Evolutionary conservation across 345 rosid species (phyloP), one percentile per base, ranked within the genome.

Genomic region (Gossypium rotundifolium): DNA sequence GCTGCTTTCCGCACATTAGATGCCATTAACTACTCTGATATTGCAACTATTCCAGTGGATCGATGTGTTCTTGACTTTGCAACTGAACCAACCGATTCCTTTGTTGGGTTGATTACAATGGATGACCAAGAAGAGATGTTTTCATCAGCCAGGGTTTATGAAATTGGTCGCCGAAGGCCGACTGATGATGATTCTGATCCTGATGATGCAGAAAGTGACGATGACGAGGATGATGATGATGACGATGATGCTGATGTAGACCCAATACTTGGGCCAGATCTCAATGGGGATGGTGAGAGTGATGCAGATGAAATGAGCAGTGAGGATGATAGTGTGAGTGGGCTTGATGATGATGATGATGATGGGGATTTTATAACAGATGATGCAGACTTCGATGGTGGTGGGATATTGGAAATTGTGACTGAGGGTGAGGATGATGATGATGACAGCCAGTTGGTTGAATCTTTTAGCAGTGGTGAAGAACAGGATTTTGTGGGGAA

Each of bases 151-250:
- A 88, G 99, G 83, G 78, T 95, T 62, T 95, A 93, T 75, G 99
- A 95, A 85, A 89, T 93, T 75, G 99, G 99, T 65, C 84, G 99
- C 7, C 80, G 97, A 74, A 86, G 90, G 82, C 97, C 98, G 46
- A 91, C 98, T 0, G 99, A 93, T 38, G 99, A 95, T 52, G 99
- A 95, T 76, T 93, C 98, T 2, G 99, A 95, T 80, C 98, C 98
- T 18, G 98, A 95, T 77, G 98, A 93, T 78, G 98, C 91, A 20
- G 97, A 91, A 80, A 90, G 90, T 46, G 93, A 91, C 13, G 98
- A 91, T 53, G 97, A 91, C 2, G 98, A 92, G n/a, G 98, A 93
- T 3, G 98, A 92, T 1, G 93, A 91, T n/a, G 62, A 58, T 0
- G 97, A 88, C 0, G 90, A 89, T 5, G 91, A 81, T 63, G 88